Percentiles rank a stretch among this genome's conserved stretches.
Conservation (phyloP, 345 rosid genomes). For the Populus pruinosa region DNA sequence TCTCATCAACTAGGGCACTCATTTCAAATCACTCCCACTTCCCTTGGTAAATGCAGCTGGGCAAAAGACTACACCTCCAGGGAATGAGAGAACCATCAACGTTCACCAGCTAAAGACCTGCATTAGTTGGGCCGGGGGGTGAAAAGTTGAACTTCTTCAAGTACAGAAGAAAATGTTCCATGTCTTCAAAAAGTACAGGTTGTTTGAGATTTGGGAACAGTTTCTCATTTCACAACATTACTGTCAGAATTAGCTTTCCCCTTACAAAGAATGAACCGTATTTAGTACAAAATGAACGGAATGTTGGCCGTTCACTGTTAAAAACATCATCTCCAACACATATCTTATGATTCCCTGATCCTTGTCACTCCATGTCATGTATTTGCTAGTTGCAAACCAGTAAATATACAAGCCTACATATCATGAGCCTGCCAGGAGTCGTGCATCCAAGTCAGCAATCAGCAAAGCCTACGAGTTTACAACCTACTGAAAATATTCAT, state of each 20-base stretch:
- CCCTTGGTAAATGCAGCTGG: too few relatives aligned
- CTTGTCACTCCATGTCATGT: conserved; percentile 11
- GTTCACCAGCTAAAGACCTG: background rate
- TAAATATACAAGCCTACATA: conserved; percentile 18
- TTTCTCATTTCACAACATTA: conserved; percentile 23
- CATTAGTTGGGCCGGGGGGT: background rate
- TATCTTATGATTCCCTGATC: conserved; percentile 15
- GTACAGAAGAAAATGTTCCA: background rate
- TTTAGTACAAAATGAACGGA: background rate
- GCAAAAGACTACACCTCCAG: background rate
- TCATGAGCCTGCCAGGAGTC: conserved; percentile 12
- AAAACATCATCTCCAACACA: conserved; percentile 2
- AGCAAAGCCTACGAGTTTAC: conserved; percentile 32
- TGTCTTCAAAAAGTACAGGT: conserved; percentile 8
- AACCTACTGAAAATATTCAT: conserved; percentile 24
- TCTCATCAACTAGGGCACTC: too few relatives aligned
- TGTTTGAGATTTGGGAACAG: conserved; percentile 1
- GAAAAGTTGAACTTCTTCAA: background rate
- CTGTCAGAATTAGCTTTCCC: conserved; percentile 6
- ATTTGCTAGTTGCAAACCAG: conserved; percentile 15
- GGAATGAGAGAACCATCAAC: background rate
- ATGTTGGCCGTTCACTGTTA: background rate
- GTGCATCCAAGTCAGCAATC: conserved; percentile 27
- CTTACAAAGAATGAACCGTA: conserved; percentile 7
- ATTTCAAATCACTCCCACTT: too few relatives aligned